Conservation (phyloP, 805 yeast species). For the Lipomyces orientalis region DNA sequence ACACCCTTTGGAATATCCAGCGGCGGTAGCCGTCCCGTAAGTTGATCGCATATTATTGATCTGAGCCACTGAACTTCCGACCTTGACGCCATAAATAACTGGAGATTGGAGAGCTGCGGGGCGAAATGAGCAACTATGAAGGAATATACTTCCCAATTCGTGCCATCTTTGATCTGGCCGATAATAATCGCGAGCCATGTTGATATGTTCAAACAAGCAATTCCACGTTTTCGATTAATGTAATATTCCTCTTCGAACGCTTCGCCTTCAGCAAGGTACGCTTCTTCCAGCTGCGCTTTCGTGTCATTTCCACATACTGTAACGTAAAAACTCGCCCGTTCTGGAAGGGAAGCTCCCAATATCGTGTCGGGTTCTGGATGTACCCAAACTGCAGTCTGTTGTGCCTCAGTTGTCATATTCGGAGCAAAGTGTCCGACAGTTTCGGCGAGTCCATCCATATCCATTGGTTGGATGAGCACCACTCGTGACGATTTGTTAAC, state of each 20-base stretch:
- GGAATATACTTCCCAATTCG: conserved; percentile 75
- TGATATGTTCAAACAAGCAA: conserved; percentile 35
- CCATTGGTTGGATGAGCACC: conserved; percentile 59
- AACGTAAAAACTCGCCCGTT: conserved; percentile 48
- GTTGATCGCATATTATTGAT: conserved; percentile 62
- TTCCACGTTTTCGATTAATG: conserved; percentile 14
- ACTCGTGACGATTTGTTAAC: conserved; percentile 53
- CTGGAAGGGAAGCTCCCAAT: conserved; percentile 53
- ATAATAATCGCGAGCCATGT: conserved; percentile 59
- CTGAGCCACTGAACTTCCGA: conserved; percentile 52
- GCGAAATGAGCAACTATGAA: conserved; percentile 70
- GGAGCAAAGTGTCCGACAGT: conserved; percentile 58
- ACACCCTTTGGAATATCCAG: conserved; percentile 52
- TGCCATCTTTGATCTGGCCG: conserved; percentile 56
- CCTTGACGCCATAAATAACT: conserved; percentile 55
- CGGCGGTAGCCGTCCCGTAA: conserved; percentile 57
- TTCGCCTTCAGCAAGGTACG: conserved; percentile 40
- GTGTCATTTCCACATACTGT: conserved; percentile 29
- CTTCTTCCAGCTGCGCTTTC: conserved; percentile 21
- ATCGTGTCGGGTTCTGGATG: conserved; percentile 64
- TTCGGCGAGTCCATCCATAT: conserved; percentile 70
- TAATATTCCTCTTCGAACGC: conserved; percentile 25
- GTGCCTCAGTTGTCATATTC: conserved; percentile 40
- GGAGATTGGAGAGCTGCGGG: conserved; percentile 67
- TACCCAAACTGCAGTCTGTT: conserved; percentile 54